Base-by-base conservation (phyloP, 192 early-diverging fungal genomes). In the Backusella liffmaniae region DNA sequence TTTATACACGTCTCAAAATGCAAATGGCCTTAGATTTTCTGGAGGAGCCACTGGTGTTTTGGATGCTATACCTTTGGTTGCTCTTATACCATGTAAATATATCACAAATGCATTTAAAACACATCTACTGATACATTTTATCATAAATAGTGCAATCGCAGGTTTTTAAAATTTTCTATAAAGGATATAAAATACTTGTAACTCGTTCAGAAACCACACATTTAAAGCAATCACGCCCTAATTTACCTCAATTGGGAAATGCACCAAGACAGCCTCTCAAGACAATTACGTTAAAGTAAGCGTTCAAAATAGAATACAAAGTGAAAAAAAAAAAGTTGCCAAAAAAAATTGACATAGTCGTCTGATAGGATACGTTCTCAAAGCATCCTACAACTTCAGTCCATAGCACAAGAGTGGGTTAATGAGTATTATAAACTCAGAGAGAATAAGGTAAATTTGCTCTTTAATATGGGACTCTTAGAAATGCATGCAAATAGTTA, bases 351-450 rank as follows among this genome's bases (percentile, higher is more conserved):
- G 15, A 44, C 15, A 12, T 13, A 16, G 15, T 44, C 12, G 13
- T 44, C 12, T 44, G 3, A 44, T 16, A 44, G 42, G 4, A 23
- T 3, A 69, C 39, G 74, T n/a, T 69, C 53, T 36, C 41, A 36
- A 46, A 73, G 13, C 15, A 59, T 73, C 16, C 3, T n/a, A 13
- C 42, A 26, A 23, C 44, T 79, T 15, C 46, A 70, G 34, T 42
- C 34, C 15, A 56, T 79, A 16, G 36, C 74, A 51, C 72, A 79
- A 74, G 77, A 79, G 15, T 79, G 77, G 77, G 34, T 42, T 8
- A 67, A 79, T 34, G 13, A 46, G 6, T 79, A 74, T 51, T 44
- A 79, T 59, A 49, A 62, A 10, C 30, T 44, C 23, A 41, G 66
- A 18, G 49, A 51, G 15, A 39, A 73, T 13, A 74, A 56, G 44